Base-by-base conservation (phyloP, 2,329 filamentous ascomycete species). In the Bertia moriformis region DNA sequence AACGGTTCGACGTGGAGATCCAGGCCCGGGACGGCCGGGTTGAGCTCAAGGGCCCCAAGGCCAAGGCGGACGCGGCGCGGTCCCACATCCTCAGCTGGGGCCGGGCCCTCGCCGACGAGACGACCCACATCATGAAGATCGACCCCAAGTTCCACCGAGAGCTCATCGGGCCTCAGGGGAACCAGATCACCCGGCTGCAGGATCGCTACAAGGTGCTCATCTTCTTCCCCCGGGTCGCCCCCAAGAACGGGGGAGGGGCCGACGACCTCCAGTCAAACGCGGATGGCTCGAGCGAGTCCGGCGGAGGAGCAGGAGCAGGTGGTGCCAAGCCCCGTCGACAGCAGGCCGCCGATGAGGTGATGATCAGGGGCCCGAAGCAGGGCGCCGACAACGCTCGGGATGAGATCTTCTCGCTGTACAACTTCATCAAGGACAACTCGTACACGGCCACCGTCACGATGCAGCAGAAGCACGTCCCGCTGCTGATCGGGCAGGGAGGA, bases 401-500 rank as follows among this genome's bases (percentile, higher is more conserved):
- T 37, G 77, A 83, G 55, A 67, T 83, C 14, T 60, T 78, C 37
- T 77, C 69, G 51, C 59, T 82, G 41, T 58, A 78, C 42, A 74
- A 80, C 50, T 82, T 71, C 54, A 67, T 74, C 39, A 63, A 72
- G 43, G 77, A 81, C 51, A 77, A 78, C 50, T 78, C 74, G 2
- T 60, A 76, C 54, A 67, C 63, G 14, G 71, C 72, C n/a, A 69
- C 64, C 14, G 71, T 83, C 2, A 78, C 73, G 19, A 73, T 82
- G 38, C 69, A 75, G 7, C 72, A 75, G 47, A 71, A 60, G 47
- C 76, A 81, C 51, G 59, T 82, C 38, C 75, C 75, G 14, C 73
- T 71, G n/a, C 56, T 83, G 77, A 96, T 98, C 55, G 93, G 91
- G 49, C 87, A 85, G 54, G 79, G 83, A 54, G 93, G 93, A 42